These are phyloP conservation scores for Pichia sp. DNA, from an alignment of 1,139 yeast genomes.

Conservation along the genomic window DNA sequence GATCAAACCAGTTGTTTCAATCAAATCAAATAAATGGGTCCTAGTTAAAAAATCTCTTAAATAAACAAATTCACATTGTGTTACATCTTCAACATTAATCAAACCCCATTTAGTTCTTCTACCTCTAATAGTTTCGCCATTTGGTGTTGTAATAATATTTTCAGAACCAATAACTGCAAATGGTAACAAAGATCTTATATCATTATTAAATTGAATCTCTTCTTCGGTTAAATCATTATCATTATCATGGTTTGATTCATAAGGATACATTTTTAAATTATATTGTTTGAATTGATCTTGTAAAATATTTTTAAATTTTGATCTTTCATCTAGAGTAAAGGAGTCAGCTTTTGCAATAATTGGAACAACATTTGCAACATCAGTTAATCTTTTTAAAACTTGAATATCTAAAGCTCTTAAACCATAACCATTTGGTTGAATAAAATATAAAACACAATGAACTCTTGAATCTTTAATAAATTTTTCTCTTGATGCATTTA, in stretches of 20 bases:
- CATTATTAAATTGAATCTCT: conserved; percentile 70
- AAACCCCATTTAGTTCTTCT: conserved; percentile 93
- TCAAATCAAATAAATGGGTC: conserved; percentile 92
- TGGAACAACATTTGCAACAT: conserved; percentile 91
- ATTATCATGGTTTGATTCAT: conserved; percentile 38
- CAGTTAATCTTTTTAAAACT: conserved; percentile 78
- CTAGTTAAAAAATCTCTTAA: conserved; percentile 90
- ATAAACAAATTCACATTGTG: conserved; percentile 92
- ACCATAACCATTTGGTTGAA: conserved; percentile 81
- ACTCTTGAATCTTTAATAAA: conserved; percentile 85
- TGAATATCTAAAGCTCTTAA: conserved; percentile 76
- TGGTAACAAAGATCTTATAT: conserved; percentile 76
- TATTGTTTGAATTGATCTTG: conserved; percentile 75
- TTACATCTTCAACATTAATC: conserved; percentile 85
- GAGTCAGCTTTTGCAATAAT: conserved; percentile 92
- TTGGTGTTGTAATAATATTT: conserved; percentile 53
- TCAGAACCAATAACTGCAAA: conserved; percentile 97
- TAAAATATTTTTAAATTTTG: conserved; percentile 62
- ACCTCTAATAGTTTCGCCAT: conserved; percentile 78
- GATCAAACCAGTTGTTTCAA: conserved; percentile 81
- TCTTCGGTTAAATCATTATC: conserved; percentile 69
- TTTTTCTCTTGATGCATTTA: conserved; percentile 91
- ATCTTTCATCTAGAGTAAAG: conserved; percentile 78
- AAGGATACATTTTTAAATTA: conserved; percentile 80
- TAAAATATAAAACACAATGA: conserved; percentile 86